These are phyloP conservation scores for Sordariomycetes sp. DNA, from an alignment of 2,329 filamentous ascomycete species.

Conservation along the genomic window DNA sequence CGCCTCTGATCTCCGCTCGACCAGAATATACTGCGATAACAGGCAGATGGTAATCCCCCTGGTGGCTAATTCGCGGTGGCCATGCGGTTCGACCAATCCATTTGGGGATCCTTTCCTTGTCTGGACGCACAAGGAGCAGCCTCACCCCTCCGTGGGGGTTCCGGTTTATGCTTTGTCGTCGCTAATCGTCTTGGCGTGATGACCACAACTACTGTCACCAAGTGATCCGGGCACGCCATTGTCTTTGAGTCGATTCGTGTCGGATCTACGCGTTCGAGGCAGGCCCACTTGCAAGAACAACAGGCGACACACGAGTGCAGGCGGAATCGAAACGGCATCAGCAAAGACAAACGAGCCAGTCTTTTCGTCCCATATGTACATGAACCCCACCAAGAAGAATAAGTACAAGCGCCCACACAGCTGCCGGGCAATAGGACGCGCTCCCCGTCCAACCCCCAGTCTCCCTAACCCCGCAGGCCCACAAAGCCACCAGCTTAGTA, in stretches of 20 bases:
- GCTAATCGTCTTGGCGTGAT: not conserved
- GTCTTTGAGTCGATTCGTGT: not conserved
- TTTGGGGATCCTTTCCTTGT: not conserved
- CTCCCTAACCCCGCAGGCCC: not conserved
- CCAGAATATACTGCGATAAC: no score
- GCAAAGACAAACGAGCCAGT: not conserved
- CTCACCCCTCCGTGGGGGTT: not conserved
- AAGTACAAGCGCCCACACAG: constrained; percentile 1
- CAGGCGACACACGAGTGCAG: not conserved
- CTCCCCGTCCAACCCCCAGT: not conserved
- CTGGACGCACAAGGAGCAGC: not conserved
- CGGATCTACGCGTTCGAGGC: not conserved
- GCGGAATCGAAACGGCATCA: not conserved
- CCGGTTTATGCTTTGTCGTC: not conserved
- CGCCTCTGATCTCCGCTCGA: not conserved
- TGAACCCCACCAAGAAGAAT: not conserved
- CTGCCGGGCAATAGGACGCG: not conserved
- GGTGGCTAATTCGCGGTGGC: not conserved
- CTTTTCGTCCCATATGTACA: constrained; percentile 4
- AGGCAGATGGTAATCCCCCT: not conserved
- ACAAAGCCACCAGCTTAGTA: not conserved
- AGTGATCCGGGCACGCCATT: not conserved
- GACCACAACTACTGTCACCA: not conserved
- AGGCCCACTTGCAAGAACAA: not conserved
- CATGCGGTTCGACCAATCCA: not conserved